Percentiles rank a stretch among this genome's conserved stretches.
Evolutionary conservation across 2,329 filamentous ascomycete genomes (phyloP).

Genomic region (Colletotrichum salicis): DNA sequence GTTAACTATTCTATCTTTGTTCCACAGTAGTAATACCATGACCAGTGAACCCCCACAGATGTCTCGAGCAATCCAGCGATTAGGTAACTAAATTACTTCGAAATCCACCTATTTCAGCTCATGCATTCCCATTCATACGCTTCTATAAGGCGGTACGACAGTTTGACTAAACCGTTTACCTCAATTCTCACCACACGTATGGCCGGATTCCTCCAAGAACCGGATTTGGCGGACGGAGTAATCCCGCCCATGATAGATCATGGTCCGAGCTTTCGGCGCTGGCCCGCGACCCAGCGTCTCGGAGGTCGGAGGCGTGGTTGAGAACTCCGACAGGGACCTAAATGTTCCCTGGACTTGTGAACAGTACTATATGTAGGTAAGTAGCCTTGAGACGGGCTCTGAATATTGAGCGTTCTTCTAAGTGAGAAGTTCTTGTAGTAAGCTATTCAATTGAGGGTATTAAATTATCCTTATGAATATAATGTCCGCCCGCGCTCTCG

Average conservation of each 20-base stretch:
- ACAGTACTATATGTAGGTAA: background rate
- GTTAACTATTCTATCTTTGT: background rate
- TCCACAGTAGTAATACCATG: background rate
- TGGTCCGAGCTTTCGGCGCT: slow-evolving; percentile 7
- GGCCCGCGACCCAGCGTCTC: background rate
- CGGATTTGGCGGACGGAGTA: background rate
- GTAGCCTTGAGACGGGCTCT: background rate
- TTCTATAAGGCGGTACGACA: no score
- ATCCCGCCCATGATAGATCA: background rate
- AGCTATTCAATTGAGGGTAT: no score
- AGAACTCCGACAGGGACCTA: background rate
- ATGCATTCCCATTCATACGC: no score
- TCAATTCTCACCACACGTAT: background rate
- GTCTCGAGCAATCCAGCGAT: background rate
- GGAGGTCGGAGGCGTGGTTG: background rate
- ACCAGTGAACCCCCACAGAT: background rate
- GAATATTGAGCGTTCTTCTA: no score
- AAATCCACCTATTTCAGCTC: no score
- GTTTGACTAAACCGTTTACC: no score
- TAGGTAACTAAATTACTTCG: no score
- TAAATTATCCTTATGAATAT: no score
- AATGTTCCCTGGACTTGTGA: background rate
- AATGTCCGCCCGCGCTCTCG: slow-evolving; percentile 9
- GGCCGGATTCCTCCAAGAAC: background rate
- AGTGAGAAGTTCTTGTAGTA: no score